Percentiles rank a stretch among this genome's conserved stretches.
Conservation (phyloP, 2,329 filamentous ascomycete species). For the Colletotrichum musae region DNA sequence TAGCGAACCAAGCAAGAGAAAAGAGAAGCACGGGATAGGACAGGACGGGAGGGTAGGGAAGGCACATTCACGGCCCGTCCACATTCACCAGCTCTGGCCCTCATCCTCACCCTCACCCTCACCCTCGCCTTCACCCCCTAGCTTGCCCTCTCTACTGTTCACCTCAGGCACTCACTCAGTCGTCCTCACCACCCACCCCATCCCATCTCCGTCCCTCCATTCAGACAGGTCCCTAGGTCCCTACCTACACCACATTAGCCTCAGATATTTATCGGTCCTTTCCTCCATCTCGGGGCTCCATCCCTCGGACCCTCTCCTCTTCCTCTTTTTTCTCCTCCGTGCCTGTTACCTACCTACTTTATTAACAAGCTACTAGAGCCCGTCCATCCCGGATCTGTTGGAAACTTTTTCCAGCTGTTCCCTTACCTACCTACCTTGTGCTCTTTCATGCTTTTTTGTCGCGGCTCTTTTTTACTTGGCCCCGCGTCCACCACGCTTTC, state of each 20-base stretch:
- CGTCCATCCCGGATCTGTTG: conserved; percentile 19
- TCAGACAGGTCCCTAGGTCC: background rate
- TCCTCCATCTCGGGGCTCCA: conserved; percentile 37
- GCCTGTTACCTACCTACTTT: conserved; percentile 22
- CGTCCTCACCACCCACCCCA: no score
- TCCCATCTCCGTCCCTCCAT: background rate
- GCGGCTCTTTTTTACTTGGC: background rate
- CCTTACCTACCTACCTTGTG: conserved; percentile 3
- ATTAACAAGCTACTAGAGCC: conserved; percentile 28
- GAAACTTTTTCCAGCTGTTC: conserved; percentile 2
- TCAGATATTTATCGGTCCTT: conserved; percentile 40
- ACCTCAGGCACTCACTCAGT: background rate
- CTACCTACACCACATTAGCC: background rate
- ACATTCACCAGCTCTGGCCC: background rate
- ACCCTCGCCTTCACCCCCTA: conserved; percentile 7
- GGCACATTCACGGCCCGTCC: background rate
- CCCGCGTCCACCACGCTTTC: background rate
- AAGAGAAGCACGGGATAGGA: background rate
- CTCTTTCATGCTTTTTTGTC: conserved; percentile 5
- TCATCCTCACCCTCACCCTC: conserved; percentile 5
- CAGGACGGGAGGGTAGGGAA: conserved; percentile 3
- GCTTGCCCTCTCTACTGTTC: background rate
- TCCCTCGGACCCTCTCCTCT: conserved; percentile 35
- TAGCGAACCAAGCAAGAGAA: no score
- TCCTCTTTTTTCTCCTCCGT: conserved; percentile 19